A percentile compares a stretch with the other conserved stretches of the same genome.
Conservation (phyloP, 129 eudicot species). For the Calendula officinalis region DNA sequence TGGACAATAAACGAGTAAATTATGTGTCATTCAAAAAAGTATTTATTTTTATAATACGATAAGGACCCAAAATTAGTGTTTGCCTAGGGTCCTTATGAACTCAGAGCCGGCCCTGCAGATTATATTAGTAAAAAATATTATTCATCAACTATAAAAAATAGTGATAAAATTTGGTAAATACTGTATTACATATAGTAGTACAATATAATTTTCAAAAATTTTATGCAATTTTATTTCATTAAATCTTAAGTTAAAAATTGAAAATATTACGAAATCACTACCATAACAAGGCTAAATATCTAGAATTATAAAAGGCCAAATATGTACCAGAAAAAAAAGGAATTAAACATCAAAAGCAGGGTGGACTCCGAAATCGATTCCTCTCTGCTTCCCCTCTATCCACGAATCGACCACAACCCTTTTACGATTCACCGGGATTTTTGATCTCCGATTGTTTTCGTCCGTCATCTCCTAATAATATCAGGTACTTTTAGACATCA, state of each 20-base stretch:
- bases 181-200: no score
- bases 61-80: no score
- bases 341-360: constrained; percentile 15
- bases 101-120: no score
- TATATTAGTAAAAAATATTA: no score
- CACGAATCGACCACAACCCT: constrained; percentile 23
- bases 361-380: constrained; percentile 28
- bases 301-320: constrained; percentile 6
- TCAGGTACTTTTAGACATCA: constrained; percentile 19
- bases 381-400: constrained; percentile 4
- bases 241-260: background rate
- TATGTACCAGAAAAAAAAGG: background rate
- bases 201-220: no score
- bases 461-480: background rate
- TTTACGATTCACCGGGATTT: background rate
- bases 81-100: no score
- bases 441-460: constrained; percentile 3
- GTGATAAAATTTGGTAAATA: no score
- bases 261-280: background rate
- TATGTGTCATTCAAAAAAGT: no score
- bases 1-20: no score
- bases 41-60: no score
- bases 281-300: constrained; percentile 20
- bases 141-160: no score
- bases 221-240: no score